Evolutionary conservation across 768 basidiomycete genomes (phyloP), one percentile per base, ranked within the genome.

Genomic region (Rhodotorula taiwanensis): DNA sequence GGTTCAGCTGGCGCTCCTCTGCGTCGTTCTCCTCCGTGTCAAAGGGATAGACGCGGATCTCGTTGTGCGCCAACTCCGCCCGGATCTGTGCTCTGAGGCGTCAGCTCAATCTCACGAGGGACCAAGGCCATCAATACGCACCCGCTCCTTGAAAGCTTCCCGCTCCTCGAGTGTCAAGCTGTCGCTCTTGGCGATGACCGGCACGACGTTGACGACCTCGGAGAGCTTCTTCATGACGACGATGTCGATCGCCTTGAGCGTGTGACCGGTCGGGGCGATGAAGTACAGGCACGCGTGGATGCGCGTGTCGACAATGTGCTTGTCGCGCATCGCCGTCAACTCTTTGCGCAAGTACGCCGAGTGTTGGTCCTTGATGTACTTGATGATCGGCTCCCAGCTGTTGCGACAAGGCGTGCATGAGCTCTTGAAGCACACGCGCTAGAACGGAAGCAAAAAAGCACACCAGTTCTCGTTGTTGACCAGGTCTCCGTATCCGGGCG

Each of bases 321-420:
- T 88, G 82, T 98, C 94, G 67, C 95, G 88, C 87, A 91, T 91
- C 4, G 95, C 94, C 5, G 95, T 98, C 69, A 98, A 81, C 80
- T 99, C 94, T 79, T 99, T 98, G 78, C 95, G 89, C 57, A 99
- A 83, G 78, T 95, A 99, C 42, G 92, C 90, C 75, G 89, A 92
- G 80, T 98, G 94, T 76, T 98, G 94, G 81, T 98, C 94, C 80
- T 93, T 91, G 81, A 97, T 97, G 77, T 99, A 95, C 78, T 95
- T 97, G 76, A 98, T 82, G 73, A 99, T 98, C 47, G 94, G 89
- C 74, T 99, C 94, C 94, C 94, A 99, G 81, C 89, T 93, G 64
- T n/a, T 14, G 3, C 34, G 34, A 20, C 23, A 27, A 34, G 14
- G 9, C 11, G n/a, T 33, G 54, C 21, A 2, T 1, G 30, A 39